Conservation (phyloP, 805 yeast genomes). For the Yueomyces sp. region DNA sequence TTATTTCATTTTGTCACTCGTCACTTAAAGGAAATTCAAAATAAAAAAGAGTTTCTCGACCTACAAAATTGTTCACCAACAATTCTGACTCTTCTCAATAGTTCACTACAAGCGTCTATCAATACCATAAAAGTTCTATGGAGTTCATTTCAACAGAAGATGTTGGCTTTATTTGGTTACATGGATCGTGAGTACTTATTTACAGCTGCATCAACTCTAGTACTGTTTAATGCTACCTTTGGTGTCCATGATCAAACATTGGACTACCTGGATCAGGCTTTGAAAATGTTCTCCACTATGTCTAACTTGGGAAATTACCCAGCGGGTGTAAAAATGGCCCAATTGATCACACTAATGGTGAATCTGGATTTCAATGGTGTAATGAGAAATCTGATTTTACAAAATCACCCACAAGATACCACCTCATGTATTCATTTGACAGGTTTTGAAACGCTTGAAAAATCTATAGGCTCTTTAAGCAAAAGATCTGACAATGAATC, state of each 20-base stretch:
- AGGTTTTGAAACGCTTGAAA: too few relatives aligned
- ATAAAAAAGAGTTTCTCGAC: slow-evolving; percentile 43
- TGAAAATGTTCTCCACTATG: slow-evolving; percentile 59
- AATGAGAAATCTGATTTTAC: slow-evolving; percentile 41
- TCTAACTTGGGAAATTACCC: slow-evolving; percentile 68
- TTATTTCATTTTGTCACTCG: slow-evolving; percentile 63
- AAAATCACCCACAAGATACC: slow-evolving; percentile 35
- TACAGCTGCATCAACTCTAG: slow-evolving; percentile 62
- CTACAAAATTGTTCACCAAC: slow-evolving; percentile 54
- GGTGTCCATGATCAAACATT: slow-evolving; percentile 70
- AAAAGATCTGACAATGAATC: not conserved
- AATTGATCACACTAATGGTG: slow-evolving; percentile 47
- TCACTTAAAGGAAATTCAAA: slow-evolving; percentile 39
- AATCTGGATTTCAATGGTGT: slow-evolving; percentile 57
- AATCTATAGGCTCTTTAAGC: too few relatives aligned
- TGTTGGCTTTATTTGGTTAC: slow-evolving; percentile 79
- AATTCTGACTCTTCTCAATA: slow-evolving; percentile 54
- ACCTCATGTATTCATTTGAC: not conserved
- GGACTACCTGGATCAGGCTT: slow-evolving; percentile 60
- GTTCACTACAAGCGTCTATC: slow-evolving; percentile 70
- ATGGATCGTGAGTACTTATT: slow-evolving; percentile 77
- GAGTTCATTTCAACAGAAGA: slow-evolving; percentile 61
- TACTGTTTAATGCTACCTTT: slow-evolving; percentile 64
- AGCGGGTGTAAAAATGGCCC: slow-evolving; percentile 63
- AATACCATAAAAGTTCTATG: slow-evolving; percentile 61